phyloP scores from a whole-genome alignment of 805 yeast species.

The Saccharomyces mikatae region DNA sequence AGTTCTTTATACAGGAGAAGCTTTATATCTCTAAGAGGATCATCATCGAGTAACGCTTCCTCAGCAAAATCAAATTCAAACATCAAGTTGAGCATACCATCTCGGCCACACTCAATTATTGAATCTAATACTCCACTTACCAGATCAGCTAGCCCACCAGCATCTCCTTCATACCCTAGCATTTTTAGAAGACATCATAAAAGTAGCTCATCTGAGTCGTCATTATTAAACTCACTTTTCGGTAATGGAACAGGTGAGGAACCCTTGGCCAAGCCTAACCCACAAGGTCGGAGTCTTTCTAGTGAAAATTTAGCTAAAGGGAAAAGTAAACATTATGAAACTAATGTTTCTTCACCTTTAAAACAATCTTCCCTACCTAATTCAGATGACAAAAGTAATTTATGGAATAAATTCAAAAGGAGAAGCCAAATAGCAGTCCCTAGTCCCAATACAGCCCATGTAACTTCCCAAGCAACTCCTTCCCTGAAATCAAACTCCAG shows the following conservation, averaged over 20 bases:
- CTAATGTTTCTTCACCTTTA: slow-evolving; percentile 8
- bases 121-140: slow-evolving; percentile 10
- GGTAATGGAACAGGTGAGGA: slow-evolving; percentile 20
- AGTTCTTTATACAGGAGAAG: slow-evolving; percentile 31
- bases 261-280: neutral
- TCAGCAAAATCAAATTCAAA: slow-evolving; percentile 10
- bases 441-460: neutral
- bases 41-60: slow-evolving; percentile 9
- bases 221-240: slow-evolving; percentile 34
- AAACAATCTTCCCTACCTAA: slow-evolving; percentile 7
- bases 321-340: slow-evolving; percentile 7
- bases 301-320: slow-evolving; percentile 12
- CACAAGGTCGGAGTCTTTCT: slow-evolving; percentile 8
- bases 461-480: slow-evolving; percentile 4
- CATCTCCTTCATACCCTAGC: slow-evolving; percentile 31
- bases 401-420: slow-evolving; percentile 27
- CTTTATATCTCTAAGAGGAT: slow-evolving; percentile 26
- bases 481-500: neutral
- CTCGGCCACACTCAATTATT: slow-evolving; percentile 19
- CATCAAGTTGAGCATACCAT: slow-evolving; percentile 24
- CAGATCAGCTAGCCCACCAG: slow-evolving; percentile 19
- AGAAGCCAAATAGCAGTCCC: slow-evolving; percentile 16
- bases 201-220: slow-evolving; percentile 53
- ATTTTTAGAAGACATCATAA: slow-evolving; percentile 59
- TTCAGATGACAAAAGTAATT: slow-evolving; percentile 19